These are phyloP conservation scores for Blumeriella jaapii DNA, from an alignment of 2,329 filamentous ascomycete species.

Conservation along the genomic window DNA sequence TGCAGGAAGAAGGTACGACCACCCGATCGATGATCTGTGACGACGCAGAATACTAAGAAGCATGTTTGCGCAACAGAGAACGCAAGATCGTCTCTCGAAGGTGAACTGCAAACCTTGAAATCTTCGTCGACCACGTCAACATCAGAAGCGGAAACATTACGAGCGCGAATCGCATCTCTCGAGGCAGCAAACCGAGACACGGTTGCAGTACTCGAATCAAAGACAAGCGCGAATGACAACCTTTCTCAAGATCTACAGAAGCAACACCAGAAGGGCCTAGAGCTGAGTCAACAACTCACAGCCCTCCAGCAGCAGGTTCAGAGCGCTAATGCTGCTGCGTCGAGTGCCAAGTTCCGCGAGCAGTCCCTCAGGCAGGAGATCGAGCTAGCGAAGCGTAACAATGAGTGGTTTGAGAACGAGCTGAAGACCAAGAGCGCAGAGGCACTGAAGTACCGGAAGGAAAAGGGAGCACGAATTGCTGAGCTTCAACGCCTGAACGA, in stretches of 20 bases:
- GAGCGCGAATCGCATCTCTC: slow-evolving; percentile 72
- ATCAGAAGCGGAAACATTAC: slow-evolving; percentile 63
- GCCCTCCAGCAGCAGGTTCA: slow-evolving; percentile 75
- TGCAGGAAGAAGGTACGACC: slow-evolving; percentile 66
- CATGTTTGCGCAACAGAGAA: slow-evolving; percentile 47
- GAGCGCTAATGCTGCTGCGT: slow-evolving; percentile 65
- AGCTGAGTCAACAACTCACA: slow-evolving; percentile 72
- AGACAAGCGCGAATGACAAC: slow-evolving; percentile 75
- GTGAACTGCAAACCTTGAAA: slow-evolving; percentile 68
- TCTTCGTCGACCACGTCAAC: slow-evolving; percentile 63
- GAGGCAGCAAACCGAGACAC: slow-evolving; percentile 91
- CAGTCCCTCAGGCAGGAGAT: slow-evolving; percentile 85
- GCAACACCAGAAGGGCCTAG: slow-evolving; percentile 79
- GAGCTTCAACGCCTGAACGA: slow-evolving; percentile 84
- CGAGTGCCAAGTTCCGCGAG: slow-evolving; percentile 78
- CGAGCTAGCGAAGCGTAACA: slow-evolving; percentile 76
- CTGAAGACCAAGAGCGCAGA: slow-evolving; percentile 83
- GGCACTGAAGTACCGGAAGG: slow-evolving; percentile 81
- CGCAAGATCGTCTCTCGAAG: slow-evolving; percentile 61
- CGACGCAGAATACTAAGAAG: slow-evolving; percentile 10
- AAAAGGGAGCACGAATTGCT: slow-evolving; percentile 81
- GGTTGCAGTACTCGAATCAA: slow-evolving; percentile 77
- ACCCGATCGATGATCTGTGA: not conserved
- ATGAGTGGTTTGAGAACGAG: slow-evolving; percentile 87
- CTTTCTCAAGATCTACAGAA: slow-evolving; percentile 77